Conservation (phyloP, 1,139 yeast genomes). For the Hanseniaspora uvarum region DNA sequence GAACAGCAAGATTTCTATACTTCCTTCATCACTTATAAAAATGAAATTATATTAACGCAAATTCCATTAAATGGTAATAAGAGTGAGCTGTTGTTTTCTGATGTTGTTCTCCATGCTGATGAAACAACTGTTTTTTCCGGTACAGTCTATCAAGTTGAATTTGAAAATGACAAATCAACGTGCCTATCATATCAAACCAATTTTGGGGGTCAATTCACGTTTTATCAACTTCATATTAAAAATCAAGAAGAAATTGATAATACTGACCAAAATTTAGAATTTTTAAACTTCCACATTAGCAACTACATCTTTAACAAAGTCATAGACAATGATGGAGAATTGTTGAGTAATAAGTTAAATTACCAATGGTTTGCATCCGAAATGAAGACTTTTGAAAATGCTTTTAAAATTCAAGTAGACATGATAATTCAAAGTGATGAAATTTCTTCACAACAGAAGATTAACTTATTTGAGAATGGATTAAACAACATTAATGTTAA, state of each 20-base stretch:
- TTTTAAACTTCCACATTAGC: constrained; percentile 1
- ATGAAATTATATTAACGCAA: neutral
- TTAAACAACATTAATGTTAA: neutral
- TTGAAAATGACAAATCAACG: neutral
- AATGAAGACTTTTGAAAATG: neutral
- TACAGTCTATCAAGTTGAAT: neutral
- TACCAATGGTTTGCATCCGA: neutral
- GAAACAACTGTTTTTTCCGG: neutral
- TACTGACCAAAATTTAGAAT: neutral
- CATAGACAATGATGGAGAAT: neutral
- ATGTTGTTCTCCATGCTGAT: neutral
- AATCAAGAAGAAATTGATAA: neutral
- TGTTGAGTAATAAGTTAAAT: neutral
- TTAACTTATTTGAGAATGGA: neutral
- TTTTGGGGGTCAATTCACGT: neutral
- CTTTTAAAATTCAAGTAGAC: neutral
- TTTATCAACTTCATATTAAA: constrained; percentile 14
- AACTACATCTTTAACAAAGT: neutral
- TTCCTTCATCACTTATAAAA: neutral
- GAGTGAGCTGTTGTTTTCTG: neutral
- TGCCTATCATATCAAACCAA: constrained; percentile 11
- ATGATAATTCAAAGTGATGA: neutral
- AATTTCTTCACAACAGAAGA: neutral
- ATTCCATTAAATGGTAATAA: neutral
- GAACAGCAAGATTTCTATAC: neutral